Conservation (phyloP, 257 asterid species). For the Solanum sejunctum region DNA sequence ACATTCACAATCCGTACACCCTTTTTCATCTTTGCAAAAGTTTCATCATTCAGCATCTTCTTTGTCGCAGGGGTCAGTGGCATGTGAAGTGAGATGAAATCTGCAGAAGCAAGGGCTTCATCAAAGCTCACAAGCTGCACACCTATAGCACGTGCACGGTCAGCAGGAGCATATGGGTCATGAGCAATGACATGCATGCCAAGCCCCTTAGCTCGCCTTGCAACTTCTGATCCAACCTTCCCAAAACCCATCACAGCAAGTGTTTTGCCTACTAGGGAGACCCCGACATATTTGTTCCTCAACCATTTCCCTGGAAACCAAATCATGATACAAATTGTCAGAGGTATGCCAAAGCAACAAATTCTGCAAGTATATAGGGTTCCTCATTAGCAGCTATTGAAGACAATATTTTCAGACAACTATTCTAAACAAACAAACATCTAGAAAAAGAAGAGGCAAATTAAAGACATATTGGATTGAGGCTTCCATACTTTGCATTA, state of each 20-base stretch:
- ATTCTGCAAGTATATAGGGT: background rate
- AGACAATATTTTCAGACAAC: background rate
- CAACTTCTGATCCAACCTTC: constrained; percentile 96
- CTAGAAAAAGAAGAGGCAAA: background rate
- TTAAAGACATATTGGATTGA: background rate
- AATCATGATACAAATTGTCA: background rate
- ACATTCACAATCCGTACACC: constrained; percentile 85
- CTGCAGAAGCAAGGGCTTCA: constrained; percentile 66
- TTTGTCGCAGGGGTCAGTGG: constrained; percentile 77
- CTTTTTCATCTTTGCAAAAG: constrained; percentile 86
- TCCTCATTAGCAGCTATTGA: background rate
- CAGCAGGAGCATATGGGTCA: constrained; percentile 91
- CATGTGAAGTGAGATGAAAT: constrained; percentile 92
- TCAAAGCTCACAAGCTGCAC: constrained; percentile 88
- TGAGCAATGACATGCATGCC: constrained; percentile 95
- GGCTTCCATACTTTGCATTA: background rate
- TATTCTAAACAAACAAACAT: background rate
- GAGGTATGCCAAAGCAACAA: background rate
- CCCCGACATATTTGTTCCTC: constrained; percentile 91
- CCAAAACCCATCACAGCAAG: constrained; percentile 98
- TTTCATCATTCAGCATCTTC: constrained; percentile 67
- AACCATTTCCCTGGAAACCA: constrained; percentile 59
- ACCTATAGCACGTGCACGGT: constrained; percentile 90
- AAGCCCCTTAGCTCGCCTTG: constrained; percentile 90
- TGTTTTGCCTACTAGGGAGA: constrained; percentile 89